phyloP scores from a whole-genome alignment of 2,329 filamentous ascomycete species.

The Aureobasidium pullulans region DNA sequence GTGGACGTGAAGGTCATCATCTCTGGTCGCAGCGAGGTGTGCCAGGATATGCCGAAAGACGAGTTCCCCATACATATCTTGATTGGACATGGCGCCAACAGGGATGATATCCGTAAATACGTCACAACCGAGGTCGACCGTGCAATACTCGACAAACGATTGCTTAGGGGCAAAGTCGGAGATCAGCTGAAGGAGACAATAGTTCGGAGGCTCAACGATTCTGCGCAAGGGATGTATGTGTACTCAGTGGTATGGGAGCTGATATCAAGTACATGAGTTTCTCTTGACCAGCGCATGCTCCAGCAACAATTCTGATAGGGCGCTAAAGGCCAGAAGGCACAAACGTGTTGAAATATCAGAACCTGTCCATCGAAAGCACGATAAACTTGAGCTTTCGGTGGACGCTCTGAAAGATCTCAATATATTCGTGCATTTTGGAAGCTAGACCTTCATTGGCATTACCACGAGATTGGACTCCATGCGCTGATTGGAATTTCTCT shows the following conservation, averaged over 20 bases:
- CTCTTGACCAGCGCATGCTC: no score
- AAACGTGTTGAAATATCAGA: no score
- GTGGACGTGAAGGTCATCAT: not conserved
- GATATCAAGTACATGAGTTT: no score
- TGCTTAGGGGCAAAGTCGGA: not conserved
- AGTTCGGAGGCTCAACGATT: not conserved
- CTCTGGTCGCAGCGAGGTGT: not conserved
- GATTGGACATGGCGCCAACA: not conserved
- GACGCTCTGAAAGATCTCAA: no score
- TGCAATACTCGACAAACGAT: not conserved
- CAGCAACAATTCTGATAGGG: no score
- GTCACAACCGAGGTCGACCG: not conserved
- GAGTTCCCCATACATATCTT: not conserved
- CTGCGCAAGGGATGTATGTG: not conserved
- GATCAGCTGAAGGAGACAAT: not conserved
- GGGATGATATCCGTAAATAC: not conserved
- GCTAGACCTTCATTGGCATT: no score
- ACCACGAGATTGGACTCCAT: no score
- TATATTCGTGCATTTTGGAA: no score
- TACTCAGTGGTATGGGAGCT: not conserved
- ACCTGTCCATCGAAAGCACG: no score
- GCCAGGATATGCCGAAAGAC: not conserved
- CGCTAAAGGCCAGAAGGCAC: no score
- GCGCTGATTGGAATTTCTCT: no score
- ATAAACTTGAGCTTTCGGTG: no score